phyloP scores from a whole-genome alignment of 768 basidiomycete species.

The Dacryopinax primogenitus region DNA sequence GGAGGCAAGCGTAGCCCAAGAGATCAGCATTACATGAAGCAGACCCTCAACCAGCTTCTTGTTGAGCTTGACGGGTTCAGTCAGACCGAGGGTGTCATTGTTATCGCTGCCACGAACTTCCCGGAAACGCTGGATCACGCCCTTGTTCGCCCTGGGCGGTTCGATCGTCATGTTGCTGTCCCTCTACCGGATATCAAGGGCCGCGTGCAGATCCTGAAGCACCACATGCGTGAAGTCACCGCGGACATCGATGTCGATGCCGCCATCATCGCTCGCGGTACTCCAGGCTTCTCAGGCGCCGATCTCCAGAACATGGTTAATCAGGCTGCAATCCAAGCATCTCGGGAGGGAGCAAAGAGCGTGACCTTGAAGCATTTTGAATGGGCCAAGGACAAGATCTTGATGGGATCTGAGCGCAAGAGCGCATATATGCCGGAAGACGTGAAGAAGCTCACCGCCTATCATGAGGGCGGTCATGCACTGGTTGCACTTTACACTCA shows the following conservation, averaged over 20 bases:
- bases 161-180: slow-evolving; percentile 85
- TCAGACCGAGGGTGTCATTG: slow-evolving; percentile 85
- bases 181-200: slow-evolving; percentile 89
- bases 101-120: slow-evolving; percentile 96
- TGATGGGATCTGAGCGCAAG: slow-evolving; percentile 93
- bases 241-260: slow-evolving; percentile 62
- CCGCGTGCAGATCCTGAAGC: slow-evolving; percentile 80
- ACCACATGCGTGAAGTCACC: slow-evolving; percentile 76
- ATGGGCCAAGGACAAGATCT: slow-evolving; percentile 97
- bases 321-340: slow-evolving; percentile 88
- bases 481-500: slow-evolving; percentile 88
- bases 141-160: slow-evolving; percentile 88
- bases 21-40: slow-evolving; percentile 45
- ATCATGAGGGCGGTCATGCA: slow-evolving; percentile 95
- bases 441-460: slow-evolving; percentile 80
- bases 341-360: slow-evolving; percentile 60
- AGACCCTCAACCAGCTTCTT: slow-evolving; percentile 84
- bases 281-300: slow-evolving; percentile 92
- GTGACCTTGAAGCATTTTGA: slow-evolving; percentile 79
- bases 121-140: slow-evolving; percentile 88
- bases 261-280: slow-evolving; percentile 80
- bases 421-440: slow-evolving; percentile 80
- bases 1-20: slow-evolving; percentile 75
- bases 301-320: slow-evolving; percentile 97
- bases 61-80: slow-evolving; percentile 97